Percentiles rank a stretch among this genome's conserved stretches.
Evolutionary conservation across 1,139 yeast genomes (phyloP).

Genomic region (Hansenula lynferdii): DNA sequence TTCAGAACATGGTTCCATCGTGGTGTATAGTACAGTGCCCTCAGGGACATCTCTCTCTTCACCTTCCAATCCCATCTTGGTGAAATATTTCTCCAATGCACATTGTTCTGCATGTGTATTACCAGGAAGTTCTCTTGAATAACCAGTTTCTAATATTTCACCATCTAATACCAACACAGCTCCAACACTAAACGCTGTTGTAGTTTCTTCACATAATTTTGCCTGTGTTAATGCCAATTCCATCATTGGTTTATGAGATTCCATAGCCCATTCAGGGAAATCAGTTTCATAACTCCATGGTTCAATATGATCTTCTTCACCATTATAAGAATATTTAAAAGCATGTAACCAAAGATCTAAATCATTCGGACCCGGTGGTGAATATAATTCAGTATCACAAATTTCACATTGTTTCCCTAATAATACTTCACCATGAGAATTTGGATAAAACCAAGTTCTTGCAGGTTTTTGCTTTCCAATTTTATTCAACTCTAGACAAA

Average conservation of each 20-base stretch:
- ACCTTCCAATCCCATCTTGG: conserved; percentile 13
- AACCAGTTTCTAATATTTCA: conserved; percentile 69
- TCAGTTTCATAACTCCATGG: conserved; percentile 76
- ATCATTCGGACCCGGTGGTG: conserved; percentile 88
- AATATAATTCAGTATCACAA: conserved; percentile 68
- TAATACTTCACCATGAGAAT: conserved; percentile 52
- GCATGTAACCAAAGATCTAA: conserved; percentile 91
- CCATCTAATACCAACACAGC: conserved; percentile 75
- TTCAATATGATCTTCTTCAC: conserved; percentile 25
- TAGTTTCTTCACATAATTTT: conserved; percentile 72
- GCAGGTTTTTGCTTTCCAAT: conserved; percentile 70
- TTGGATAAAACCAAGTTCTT: conserved; percentile 61
- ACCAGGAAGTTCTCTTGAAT: conserved; percentile 87
- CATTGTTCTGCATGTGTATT: conserved; percentile 98
- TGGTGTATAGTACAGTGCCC: conserved; percentile 84
- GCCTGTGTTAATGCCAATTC: conserved; percentile 73
- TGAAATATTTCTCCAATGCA: conserved; percentile 74
- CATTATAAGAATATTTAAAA: conserved; percentile 58
- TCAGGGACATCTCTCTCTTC: conserved; percentile 50
- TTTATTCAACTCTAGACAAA: conserved; percentile 45
- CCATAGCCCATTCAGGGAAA: conserved; percentile 84
- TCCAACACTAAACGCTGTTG: conserved; percentile 91
- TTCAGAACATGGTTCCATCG: conserved; percentile 97
- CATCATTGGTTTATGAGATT: conserved; percentile 50
- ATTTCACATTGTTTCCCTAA: conserved; percentile 55